Evolutionary conservation across 2,329 filamentous ascomycete genomes (phyloP).

Genomic region (Talaromyces rugulosus): DNA sequence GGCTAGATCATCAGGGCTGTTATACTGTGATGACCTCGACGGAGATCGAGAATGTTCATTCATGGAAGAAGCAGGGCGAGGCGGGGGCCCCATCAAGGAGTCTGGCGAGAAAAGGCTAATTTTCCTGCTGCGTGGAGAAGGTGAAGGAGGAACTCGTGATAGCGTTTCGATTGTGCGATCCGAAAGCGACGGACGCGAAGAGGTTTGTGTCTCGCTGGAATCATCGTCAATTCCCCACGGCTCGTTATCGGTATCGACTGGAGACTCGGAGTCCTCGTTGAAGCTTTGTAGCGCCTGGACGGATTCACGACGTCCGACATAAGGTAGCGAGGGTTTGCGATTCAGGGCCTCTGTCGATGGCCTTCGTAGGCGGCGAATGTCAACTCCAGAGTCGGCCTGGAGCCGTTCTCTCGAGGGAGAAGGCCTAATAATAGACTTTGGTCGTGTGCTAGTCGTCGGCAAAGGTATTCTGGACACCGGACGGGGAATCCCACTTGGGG

Average conservation of each 20-base stretch:
- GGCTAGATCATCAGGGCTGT: constrained; percentile 52
- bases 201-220: constrained; percentile 11
- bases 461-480: constrained; percentile 51
- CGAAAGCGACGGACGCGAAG: constrained; percentile 49
- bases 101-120: constrained; percentile 70
- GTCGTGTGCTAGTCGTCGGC: constrained; percentile 35
- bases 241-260: constrained; percentile 13
- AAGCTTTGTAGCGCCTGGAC: constrained; percentile 18
- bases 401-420: constrained; percentile 47
- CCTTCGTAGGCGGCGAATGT: constrained; percentile 32
- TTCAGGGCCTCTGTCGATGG: constrained; percentile 35
- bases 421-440: constrained; percentile 42
- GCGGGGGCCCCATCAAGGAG: constrained; percentile 57
- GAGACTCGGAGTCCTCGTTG: constrained; percentile 14
- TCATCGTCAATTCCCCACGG: constrained; percentile 3
- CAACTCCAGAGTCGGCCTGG: constrained; percentile 36
- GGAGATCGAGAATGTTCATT: constrained; percentile 40
- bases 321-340: constrained; percentile 6
- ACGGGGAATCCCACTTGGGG: constrained; percentile 44
- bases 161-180: constrained; percentile 86
- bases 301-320: constrained; percentile 18
- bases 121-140: constrained; percentile 60
- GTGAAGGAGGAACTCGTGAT: constrained; percentile 72
- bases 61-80: constrained; percentile 61
- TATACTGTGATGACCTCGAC: constrained; percentile 43